phyloP scores from a whole-genome alignment of 1,284 basidiomycete species.

The Sphagnurus paluster region DNA sequence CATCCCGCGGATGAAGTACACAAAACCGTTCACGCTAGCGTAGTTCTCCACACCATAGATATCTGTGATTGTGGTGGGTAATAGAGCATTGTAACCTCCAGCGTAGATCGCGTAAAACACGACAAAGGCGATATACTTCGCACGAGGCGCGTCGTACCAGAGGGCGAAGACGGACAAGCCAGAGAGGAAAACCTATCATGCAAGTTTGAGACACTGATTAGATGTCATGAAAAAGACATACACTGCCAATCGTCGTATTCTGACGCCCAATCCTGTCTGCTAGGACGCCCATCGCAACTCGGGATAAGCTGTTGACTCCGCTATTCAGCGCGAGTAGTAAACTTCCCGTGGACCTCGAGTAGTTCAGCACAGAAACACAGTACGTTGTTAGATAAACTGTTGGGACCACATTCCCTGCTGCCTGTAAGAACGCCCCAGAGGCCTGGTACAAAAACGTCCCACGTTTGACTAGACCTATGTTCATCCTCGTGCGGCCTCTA shows the following conservation, averaged over 20 bases:
- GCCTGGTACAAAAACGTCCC: constrained; percentile 47
- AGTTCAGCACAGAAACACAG: constrained; percentile 39
- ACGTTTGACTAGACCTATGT: constrained; percentile 36
- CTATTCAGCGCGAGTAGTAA: constrained; percentile 42
- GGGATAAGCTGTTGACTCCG: constrained; percentile 43
- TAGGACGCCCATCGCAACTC: constrained; percentile 41
- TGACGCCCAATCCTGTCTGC: constrained; percentile 45
- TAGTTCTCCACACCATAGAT: constrained; percentile 44
- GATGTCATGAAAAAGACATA: constrained; percentile 19
- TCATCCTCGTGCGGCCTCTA: constrained; percentile 27
- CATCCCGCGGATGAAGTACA: constrained; percentile 43
- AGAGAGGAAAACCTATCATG: constrained; percentile 37
- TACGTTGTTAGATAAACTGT: constrained; percentile 45
- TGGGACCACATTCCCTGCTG: constrained; percentile 46
- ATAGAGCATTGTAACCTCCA: constrained; percentile 43
- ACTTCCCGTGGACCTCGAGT: constrained; percentile 38
- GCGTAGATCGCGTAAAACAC: constrained; percentile 40
- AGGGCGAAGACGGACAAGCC: constrained; percentile 41
- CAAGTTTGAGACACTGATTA: background rate
- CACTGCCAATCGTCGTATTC: constrained; percentile 44
- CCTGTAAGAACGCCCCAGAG: constrained; percentile 42
- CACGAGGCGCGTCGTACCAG: constrained; percentile 38
- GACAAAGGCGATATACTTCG: constrained; percentile 38
- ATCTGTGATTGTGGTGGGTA: constrained; percentile 44
- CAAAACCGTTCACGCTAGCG: constrained; percentile 39